Evolutionary conservation across 176 grass and related monocot genomes (phyloP).

Genomic region (Juncus inflexus): DNA sequence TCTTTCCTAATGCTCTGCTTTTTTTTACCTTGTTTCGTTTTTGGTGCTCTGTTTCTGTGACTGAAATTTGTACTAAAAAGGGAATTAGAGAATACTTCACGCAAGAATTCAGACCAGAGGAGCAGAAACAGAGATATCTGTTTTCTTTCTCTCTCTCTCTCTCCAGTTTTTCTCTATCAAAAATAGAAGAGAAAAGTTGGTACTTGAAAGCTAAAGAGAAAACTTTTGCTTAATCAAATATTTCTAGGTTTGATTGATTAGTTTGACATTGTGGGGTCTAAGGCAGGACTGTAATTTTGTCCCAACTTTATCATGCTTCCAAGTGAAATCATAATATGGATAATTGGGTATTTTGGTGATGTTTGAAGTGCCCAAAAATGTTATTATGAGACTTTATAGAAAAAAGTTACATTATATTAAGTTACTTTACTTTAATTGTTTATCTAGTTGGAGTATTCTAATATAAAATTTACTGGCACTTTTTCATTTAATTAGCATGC

Average conservation of each 20-base stretch:
- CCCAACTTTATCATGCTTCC: background rate
- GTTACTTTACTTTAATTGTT: no score
- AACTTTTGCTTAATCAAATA: background rate
- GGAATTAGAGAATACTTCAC: conserved; percentile 27
- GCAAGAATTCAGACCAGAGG: conserved; percentile 14
- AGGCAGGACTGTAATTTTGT: background rate
- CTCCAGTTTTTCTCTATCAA: background rate
- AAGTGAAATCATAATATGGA: no score
- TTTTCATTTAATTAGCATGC: no score
- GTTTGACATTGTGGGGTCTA: conserved; percentile 10
- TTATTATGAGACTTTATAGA: no score
- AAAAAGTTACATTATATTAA: no score
- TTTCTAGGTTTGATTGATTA: conserved; percentile 12
- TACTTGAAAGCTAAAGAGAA: background rate
- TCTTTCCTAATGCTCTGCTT: conserved; percentile 10
- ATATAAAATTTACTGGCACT: no score
- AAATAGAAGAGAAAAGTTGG: conserved; percentile 1
- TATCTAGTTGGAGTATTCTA: no score
- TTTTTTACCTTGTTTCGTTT: conserved; percentile 2
- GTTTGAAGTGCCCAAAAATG: no score
- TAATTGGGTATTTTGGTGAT: no score
- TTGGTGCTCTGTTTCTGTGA: conserved; percentile 9
- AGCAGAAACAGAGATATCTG: conserved; percentile 21
- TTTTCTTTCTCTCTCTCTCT: background rate
- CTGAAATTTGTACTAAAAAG: conserved; percentile 25